Evolutionary conservation across 192 early-diverging fungal genomes (phyloP).

Genomic region (Umbelopsis isabellina): DNA sequence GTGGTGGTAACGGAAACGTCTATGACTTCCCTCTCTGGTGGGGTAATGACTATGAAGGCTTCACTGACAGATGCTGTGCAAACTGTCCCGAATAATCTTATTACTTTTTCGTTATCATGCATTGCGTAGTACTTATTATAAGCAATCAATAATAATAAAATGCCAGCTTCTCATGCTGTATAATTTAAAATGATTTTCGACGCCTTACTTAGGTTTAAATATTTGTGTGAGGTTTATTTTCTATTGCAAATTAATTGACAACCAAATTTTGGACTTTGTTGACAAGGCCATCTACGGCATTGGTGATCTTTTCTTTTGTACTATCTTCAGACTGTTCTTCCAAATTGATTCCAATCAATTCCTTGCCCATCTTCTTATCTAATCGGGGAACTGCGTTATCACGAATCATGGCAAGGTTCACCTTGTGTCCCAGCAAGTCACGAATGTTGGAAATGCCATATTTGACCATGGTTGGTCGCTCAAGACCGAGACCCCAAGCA

Average conservation of each 20-base stretch:
- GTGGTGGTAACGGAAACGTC: slow-evolving; percentile 25
- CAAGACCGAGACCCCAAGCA: slow-evolving; percentile 96
- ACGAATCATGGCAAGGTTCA: slow-evolving; percentile 89
- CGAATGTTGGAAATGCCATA: slow-evolving; percentile 94
- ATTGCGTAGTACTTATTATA: neutral
- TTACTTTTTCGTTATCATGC: neutral
- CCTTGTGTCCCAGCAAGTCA: slow-evolving; percentile 92
- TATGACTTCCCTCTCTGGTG: slow-evolving; percentile 41
- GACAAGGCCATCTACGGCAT: slow-evolving; percentile 8
- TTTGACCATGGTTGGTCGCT: slow-evolving; percentile 99
- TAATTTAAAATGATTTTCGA: neutral
- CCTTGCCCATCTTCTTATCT: slow-evolving; percentile 88
- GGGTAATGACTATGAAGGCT: slow-evolving; percentile 31
- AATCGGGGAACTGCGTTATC: slow-evolving; percentile 89
- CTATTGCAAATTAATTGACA: slow-evolving; percentile 9
- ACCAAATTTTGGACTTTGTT: slow-evolving; percentile 17
- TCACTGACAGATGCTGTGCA: slow-evolving; percentile 18
- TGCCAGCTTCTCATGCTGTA: neutral
- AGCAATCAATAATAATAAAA: slow-evolving; percentile 11
- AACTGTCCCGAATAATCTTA: neutral
- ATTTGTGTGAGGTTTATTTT: neutral
- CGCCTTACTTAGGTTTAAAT: neutral
- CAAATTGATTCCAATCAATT: slow-evolving; percentile 46
- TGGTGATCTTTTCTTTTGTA: slow-evolving; percentile 4
- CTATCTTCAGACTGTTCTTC: slow-evolving; percentile 20